A percentile compares a stretch with the other conserved stretches of the same genome.
These are phyloP conservation scores for Xerophyta viscosa DNA, from an alignment of 106 monocot species.

Conservation along the genomic window DNA sequence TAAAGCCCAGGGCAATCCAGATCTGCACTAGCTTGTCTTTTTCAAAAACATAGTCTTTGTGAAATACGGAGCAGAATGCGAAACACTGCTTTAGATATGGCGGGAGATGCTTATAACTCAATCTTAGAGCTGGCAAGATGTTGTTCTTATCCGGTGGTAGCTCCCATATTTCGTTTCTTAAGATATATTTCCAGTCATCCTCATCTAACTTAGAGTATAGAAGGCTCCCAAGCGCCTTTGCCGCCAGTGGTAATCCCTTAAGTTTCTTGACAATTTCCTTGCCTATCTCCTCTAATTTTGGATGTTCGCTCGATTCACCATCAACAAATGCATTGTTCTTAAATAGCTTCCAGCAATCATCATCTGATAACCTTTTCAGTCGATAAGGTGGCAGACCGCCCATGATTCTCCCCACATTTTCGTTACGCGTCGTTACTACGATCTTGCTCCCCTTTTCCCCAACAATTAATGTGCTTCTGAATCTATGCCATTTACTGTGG, in stretches of 20 bases:
- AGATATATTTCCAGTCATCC: constrained; percentile 6
- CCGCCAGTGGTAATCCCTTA: constrained; percentile 8
- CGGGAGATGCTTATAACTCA: constrained; percentile 5
- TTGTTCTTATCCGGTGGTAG: not conserved
- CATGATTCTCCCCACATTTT: constrained; percentile 20
- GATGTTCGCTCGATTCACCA: not conserved
- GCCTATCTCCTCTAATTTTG: constrained; percentile 4
- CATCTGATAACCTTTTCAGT: constrained; percentile 18
- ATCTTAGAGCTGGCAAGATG: constrained; percentile 10
- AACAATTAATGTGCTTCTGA: not conserved
- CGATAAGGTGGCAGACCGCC: constrained; percentile 10
- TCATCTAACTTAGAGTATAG: constrained; percentile 9
- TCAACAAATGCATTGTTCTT: constrained; percentile 22
- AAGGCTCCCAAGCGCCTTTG: constrained; percentile 8
- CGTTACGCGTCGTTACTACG: constrained; percentile 26
- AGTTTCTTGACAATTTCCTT: constrained; percentile 10
- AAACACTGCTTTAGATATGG: constrained; percentile 9
- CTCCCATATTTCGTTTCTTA: constrained; percentile 10
- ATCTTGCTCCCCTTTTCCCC: constrained; percentile 24
- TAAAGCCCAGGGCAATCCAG: constrained; percentile 11
- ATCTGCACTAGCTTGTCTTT: constrained; percentile 2
- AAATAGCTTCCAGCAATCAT: constrained; percentile 29
- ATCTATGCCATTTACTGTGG: constrained; percentile 19
- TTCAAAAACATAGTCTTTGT: constrained; percentile 2
- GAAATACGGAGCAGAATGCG: constrained; percentile 8